phyloP scores from a whole-genome alignment of 192 early-diverging fungal genomes.

The Coemansia erecta region DNA sequence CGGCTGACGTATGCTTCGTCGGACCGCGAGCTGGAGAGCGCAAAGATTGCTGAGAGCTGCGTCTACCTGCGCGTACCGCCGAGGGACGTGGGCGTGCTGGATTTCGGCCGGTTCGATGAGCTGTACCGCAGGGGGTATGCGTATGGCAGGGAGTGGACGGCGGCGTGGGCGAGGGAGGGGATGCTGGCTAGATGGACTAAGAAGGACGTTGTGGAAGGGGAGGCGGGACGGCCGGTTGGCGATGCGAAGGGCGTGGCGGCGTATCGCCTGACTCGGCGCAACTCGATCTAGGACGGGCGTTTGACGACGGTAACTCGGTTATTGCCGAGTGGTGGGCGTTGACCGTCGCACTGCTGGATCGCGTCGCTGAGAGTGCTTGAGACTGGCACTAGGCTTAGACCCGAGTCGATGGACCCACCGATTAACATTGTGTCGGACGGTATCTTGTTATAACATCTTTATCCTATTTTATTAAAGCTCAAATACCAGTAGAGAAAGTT shows the following conservation, averaged over 20 bases:
- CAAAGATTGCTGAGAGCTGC: constrained; percentile 75
- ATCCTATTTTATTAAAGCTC: too few relatives aligned
- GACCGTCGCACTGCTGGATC: constrained; percentile 81
- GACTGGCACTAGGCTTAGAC: constrained; percentile 72
- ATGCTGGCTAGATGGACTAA: constrained; percentile 52
- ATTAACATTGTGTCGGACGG: constrained; percentile 87
- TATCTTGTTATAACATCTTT: constrained; percentile 67
- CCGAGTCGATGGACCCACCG: constrained; percentile 83
- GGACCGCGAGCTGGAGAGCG: constrained; percentile 85
- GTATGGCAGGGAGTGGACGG: constrained; percentile 73
- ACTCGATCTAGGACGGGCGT: constrained; percentile 25
- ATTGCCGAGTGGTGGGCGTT: constrained; percentile 94
- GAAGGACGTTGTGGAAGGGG: too few relatives aligned
- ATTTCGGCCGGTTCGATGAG: constrained; percentile 90
- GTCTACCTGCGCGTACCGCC: constrained; percentile 90
- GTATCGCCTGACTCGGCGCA: constrained; percentile 23
- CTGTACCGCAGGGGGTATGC: constrained; percentile 85
- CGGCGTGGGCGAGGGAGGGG: constrained; percentile 79
- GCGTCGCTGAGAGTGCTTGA: constrained; percentile 70
- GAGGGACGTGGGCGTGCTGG: constrained; percentile 77
- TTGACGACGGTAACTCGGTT: constrained; percentile 40
- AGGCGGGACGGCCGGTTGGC: too few relatives aligned
- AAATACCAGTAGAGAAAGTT: too few relatives aligned
- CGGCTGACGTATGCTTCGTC: constrained; percentile 90
- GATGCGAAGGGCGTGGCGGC: constrained; percentile 11